A percentile compares a stretch with the other conserved stretches of the same genome.
phyloP scores from a whole-genome alignment of 345 rosid genomes.

The Linum usitatissimum region DNA sequence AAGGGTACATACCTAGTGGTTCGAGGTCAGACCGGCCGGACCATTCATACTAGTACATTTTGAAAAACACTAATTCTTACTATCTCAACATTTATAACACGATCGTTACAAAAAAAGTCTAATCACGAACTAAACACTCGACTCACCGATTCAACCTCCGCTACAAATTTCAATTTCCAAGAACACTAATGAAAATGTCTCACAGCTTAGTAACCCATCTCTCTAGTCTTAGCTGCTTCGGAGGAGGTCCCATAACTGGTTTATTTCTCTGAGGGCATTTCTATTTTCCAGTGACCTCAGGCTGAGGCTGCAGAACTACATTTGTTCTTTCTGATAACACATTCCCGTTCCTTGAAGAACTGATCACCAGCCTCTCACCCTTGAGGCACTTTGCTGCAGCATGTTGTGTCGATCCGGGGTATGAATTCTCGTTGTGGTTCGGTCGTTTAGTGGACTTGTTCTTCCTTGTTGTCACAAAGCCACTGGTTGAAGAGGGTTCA shows the following conservation, averaged over 20 bases:
- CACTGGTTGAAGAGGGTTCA: constrained; percentile 17
- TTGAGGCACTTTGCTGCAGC: constrained; percentile 21
- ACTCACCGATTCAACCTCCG: no score
- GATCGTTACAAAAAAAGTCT: no score
- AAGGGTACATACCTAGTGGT: no score
- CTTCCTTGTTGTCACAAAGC: constrained; percentile 47
- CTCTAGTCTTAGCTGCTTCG: constrained; percentile 82
- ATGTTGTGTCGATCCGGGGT: constrained; percentile 6
- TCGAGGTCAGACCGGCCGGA: no score
- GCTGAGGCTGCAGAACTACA: constrained; percentile 18
- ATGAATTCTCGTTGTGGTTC: constrained; percentile 18
- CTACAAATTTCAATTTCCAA: no score
- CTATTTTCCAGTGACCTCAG: constrained; percentile 57
- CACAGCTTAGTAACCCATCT: constrained; percentile 47
- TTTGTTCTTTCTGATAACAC: constrained; percentile 45
- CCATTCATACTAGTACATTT: no score
- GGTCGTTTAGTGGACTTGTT: constrained; percentile 12
- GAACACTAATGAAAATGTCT: background rate
- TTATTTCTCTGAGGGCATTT: constrained; percentile 67
- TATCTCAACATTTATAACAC: no score
- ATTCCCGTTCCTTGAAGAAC: constrained; percentile 23
- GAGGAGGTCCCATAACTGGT: constrained; percentile 50
- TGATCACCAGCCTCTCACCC: constrained; percentile 10
- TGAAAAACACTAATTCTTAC: no score
- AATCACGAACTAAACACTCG: no score